phyloP scores from a whole-genome alignment of 768 basidiomycete species.

The Kwoniella sp. region DNA sequence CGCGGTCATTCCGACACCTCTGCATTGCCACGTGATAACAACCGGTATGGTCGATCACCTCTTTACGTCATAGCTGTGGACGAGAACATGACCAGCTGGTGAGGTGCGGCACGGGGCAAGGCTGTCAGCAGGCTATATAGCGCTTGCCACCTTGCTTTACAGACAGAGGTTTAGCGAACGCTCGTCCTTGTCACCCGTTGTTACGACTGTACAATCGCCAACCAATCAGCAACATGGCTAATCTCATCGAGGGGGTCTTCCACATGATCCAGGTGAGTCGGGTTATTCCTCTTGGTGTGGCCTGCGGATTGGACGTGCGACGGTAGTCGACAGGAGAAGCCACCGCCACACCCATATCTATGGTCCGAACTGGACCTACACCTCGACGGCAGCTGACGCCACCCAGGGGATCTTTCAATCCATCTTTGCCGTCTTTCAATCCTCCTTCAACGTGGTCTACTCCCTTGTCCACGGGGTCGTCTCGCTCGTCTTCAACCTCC shows the following conservation, averaged over 20 bases:
- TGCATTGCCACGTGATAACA: too few species aligned
- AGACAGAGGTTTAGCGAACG: too few species aligned
- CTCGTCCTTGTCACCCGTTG: too few species aligned
- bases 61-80: too few species aligned
- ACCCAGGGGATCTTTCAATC: conserved; percentile 32
- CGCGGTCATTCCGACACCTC: too few species aligned
- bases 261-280: conserved; percentile 30
- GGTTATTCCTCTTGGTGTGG: background rate
- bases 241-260: conserved; percentile 31
- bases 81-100: too few species aligned
- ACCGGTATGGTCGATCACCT: too few species aligned
- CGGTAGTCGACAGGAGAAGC: background rate
- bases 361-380: background rate
- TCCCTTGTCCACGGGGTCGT: conserved; percentile 25
- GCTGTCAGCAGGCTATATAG: too few species aligned
- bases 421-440: conserved; percentile 33
- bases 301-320: background rate
- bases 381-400: background rate
- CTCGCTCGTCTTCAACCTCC: conserved; percentile 20
- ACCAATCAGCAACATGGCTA: conserved; percentile 30
- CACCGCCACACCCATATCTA: background rate
- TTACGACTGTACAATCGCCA: too few species aligned
- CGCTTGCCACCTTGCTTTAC: too few species aligned
- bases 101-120: too few species aligned
- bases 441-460: conserved; percentile 29